A percentile compares a stretch with the other conserved stretches of the same genome.
phyloP scores from a whole-genome alignment of 805 yeast species.

The Teunomyces funiuensis region DNA sequence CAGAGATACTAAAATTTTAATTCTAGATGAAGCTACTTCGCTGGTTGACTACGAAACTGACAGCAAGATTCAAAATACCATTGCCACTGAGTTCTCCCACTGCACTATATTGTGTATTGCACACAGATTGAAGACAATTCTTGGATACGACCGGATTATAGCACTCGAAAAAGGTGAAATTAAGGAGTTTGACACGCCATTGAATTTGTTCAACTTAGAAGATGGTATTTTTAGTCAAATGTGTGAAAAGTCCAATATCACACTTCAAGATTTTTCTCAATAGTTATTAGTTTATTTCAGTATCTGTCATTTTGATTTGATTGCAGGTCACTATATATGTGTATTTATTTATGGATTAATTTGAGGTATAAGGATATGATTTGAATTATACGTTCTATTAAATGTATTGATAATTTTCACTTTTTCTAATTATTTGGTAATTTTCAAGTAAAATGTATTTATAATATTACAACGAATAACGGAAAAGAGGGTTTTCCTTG shows the following conservation, averaged over 20 bases:
- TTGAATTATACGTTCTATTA: too few species aligned
- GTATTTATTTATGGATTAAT: too few species aligned
- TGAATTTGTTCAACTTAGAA: conserved; percentile 19
- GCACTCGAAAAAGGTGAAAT: not conserved
- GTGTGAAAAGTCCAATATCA: conserved; percentile 56
- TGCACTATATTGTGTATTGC: conserved; percentile 41
- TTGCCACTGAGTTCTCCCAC: conserved; percentile 30
- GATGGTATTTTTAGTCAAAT: conserved; percentile 59
- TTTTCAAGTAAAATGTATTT: not conserved
- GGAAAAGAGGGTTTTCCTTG: conserved; percentile 51
- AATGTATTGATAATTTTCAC: too few species aligned
- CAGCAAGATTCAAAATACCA: conserved; percentile 33
- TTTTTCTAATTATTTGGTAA: too few species aligned
- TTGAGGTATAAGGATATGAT: too few species aligned
- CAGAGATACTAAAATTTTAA: conserved; percentile 34
- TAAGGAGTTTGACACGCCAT: not conserved
- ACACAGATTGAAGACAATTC: conserved; percentile 10
- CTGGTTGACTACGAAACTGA: conserved; percentile 42
- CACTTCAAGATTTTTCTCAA: conserved; percentile 38
- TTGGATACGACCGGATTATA: conserved; percentile 1
- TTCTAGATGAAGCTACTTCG: conserved; percentile 41
- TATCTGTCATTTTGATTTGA: not conserved
- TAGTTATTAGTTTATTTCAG: not conserved
- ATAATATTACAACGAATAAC: conserved; percentile 36
- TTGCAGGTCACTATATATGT: not conserved